These are phyloP conservation scores for Draba incana DNA, from an alignment of 345 rosid genomes.

Conservation along the genomic window DNA sequence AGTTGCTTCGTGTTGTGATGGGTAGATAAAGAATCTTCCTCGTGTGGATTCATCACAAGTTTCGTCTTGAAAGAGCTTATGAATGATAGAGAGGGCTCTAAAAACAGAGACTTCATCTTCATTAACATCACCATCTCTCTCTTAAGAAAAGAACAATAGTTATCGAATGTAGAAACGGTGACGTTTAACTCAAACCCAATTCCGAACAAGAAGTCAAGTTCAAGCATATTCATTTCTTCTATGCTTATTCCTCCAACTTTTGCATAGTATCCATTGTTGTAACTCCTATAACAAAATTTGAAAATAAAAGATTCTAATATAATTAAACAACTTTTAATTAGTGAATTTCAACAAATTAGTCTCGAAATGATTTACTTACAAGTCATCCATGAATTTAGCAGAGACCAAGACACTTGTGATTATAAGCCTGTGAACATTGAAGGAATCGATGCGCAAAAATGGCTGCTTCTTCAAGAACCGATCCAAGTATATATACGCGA, in stretches of 20 bases:
- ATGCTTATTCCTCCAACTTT: constrained; percentile 76
- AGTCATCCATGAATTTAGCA: constrained; percentile 85
- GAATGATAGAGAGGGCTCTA: constrained; percentile 32
- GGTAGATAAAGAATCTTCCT: constrained; percentile 37
- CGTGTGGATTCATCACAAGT: constrained; percentile 28
- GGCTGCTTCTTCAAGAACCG: constrained; percentile 65
- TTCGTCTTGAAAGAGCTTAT: constrained; percentile 29
- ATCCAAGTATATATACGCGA: constrained; percentile 76
- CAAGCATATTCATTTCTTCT: constrained; percentile 72
- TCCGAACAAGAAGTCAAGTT: constrained; percentile 72
- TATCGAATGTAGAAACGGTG: constrained; percentile 56
- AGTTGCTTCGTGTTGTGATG: constrained; percentile 38
- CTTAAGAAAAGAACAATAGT: constrained; percentile 57
- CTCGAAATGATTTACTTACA: constrained; percentile 50
- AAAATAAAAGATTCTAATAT: neutral
- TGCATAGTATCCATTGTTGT: constrained; percentile 69
- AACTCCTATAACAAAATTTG: constrained; percentile 43
- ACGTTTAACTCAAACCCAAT: constrained; percentile 69
- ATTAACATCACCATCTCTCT: constrained; percentile 51
- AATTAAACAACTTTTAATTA: constrained; percentile 10
- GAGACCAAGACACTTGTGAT: constrained; percentile 79
- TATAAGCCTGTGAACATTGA: constrained; percentile 69
- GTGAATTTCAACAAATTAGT: neutral
- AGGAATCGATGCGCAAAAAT: constrained; percentile 57
- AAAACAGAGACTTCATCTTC: constrained; percentile 41